Evolutionary conservation across 1,284 basidiomycete species (phyloP), one percentile per base, ranked within the genome.

Genomic region (Heterobasidion annosum): DNA sequence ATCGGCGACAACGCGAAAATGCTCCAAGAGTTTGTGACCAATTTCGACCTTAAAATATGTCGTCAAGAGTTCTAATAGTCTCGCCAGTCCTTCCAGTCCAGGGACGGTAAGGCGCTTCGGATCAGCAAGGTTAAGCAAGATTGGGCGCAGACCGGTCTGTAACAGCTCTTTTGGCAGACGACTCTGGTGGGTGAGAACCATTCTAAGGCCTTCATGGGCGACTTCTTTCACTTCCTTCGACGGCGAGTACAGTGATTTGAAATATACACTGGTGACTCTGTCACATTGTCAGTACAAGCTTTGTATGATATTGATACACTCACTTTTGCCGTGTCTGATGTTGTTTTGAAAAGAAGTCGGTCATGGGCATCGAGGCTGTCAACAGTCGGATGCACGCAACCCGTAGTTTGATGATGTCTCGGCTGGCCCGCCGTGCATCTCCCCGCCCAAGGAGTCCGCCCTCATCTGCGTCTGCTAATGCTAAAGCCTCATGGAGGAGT

Each of bases 11-110:
- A 88, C 84, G 51, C 88, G 84, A 73, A 96, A 97, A 69, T 99
- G 97, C 64, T 98, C 95, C 15, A 99, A 77, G 8, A 99, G 81
- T 72, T 99, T 99, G 69, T 92, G 85, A 8, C 97, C 98, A 61
- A 99, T 99, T 73, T 99, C 97, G 46, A 99, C 96, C 69, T 99
- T 99, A 85, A 99, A 99, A 73, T 99, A 99, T 68, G 97, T 98
- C 49, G 95, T 98, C 54, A 99, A 73, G 7, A 99, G 79, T 68
- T 98, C 93, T 51, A 99, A 75, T 56, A 99, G 79, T n/a, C 95
- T 85, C 12, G 97, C 96, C 25, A 99, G 75, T 4, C 98, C 97
- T 67, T 98, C 93, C 49, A 99, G 73, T 16, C 96, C 95, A 6
- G 92, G 83, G n/a, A 98, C 90, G 3, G 93, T 96, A 34, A 99